Conservation (phyloP, 139 green algal genomes). For the Zygnema circumcarinatum region DNA sequence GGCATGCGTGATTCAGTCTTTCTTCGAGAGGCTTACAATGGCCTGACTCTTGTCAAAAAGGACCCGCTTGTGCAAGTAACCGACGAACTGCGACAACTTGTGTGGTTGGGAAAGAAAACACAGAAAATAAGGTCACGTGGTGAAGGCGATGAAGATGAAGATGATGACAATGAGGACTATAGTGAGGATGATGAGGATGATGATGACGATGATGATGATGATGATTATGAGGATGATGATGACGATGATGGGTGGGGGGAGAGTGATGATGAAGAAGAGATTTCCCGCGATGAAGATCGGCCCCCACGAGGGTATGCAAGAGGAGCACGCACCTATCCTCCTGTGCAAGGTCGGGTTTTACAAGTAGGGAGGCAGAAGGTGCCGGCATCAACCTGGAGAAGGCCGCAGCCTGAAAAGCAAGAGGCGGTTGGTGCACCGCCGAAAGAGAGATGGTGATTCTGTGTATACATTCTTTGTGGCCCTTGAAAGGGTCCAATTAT, state of each 20-base stretch:
- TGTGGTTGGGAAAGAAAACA: not conserved
- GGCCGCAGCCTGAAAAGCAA: not conserved
- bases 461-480: too few relatives aligned
- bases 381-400: not conserved
- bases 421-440: not conserved
- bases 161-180: not conserved
- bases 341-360: not conserved
- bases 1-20: conserved; percentile 46
- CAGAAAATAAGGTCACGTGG: not conserved
- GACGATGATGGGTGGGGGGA: too few relatives aligned
- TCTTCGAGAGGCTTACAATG: conserved; percentile 47
- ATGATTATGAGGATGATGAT: not conserved
- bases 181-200: not conserved
- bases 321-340: not conserved
- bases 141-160: not conserved
- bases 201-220: conserved; percentile 8
- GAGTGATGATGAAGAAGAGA: not conserved
- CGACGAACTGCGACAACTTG: conserved; percentile 22
- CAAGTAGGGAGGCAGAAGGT: not conserved
- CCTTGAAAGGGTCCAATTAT: too few relatives aligned
- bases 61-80: conserved; percentile 12
- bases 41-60: conserved; percentile 26
- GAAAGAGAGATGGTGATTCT: not conserved
- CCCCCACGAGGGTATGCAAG: not conserved
- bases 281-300: not conserved